phyloP scores from a whole-genome alignment of 805 yeast genomes.

The Jamesozyma lodderae region DNA sequence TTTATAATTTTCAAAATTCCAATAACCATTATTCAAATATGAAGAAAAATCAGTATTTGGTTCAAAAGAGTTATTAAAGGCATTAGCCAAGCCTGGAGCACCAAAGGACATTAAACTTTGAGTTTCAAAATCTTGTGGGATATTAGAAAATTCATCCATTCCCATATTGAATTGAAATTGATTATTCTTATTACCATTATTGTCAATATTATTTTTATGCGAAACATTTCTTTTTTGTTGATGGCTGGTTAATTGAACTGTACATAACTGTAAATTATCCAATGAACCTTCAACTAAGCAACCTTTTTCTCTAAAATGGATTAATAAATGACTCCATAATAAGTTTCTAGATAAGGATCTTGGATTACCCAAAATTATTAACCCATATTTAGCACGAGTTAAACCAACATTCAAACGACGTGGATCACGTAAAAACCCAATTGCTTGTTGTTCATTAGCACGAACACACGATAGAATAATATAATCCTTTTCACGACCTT shows the following conservation, averaged over 20 bases:
- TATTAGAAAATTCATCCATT: conserved; percentile 12
- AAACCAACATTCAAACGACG: conserved; percentile 83
- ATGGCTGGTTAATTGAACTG: conserved; percentile 41
- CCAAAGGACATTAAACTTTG: conserved; percentile 30
- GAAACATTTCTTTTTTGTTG: conserved; percentile 16
- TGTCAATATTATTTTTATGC: not conserved
- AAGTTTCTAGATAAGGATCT: conserved; percentile 58
- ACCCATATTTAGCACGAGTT: conserved; percentile 79
- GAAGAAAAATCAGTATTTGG: conserved; percentile 20
- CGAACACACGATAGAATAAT: conserved; percentile 93
- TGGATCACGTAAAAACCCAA: conserved; percentile 80
- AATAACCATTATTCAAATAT: conserved; percentile 17
- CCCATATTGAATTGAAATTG: conserved; percentile 16
- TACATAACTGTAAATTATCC: conserved; percentile 65
- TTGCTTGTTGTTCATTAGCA: conserved; percentile 61
- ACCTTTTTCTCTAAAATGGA: conserved; percentile 75
- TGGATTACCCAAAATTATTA: conserved; percentile 78
- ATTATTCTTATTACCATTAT: not conserved
- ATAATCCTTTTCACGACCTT: conserved; percentile 94
- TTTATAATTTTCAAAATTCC: conserved; percentile 13
- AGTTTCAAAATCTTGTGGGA: conserved; percentile 26
- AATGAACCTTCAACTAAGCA: conserved; percentile 86
- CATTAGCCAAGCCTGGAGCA: conserved; percentile 13
- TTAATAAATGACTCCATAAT: conserved; percentile 70
- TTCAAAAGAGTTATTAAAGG: conserved; percentile 13